These are phyloP conservation scores for Quercus phellos DNA, from an alignment of 331 rosid species.

Conservation along the genomic window DNA sequence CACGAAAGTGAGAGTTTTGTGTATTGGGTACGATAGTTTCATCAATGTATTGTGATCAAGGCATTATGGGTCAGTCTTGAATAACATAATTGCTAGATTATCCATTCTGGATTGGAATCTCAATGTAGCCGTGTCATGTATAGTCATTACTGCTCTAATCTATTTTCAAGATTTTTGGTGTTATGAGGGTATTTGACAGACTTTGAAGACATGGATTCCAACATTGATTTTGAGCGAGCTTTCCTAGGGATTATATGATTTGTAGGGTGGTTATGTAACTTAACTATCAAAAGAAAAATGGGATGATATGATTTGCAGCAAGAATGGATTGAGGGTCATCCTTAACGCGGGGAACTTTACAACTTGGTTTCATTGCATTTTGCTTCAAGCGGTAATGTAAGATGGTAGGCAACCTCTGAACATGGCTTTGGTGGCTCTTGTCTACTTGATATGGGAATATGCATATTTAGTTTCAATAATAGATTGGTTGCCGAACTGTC, in stretches of 20 bases:
- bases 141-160: background rate
- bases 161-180: constrained; percentile 5
- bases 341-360: constrained; percentile 12
- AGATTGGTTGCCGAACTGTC: constrained; percentile 5
- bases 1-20: no score
- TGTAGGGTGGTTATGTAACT: background rate
- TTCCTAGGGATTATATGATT: constrained; percentile 18
- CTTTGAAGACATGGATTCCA: constrained; percentile 5
- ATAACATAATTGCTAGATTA: background rate
- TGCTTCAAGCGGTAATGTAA: constrained; percentile 3
- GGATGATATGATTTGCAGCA: constrained; percentile 10
- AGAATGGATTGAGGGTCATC: constrained; percentile 9
- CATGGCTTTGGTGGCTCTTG: constrained; percentile 12
- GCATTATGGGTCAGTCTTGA: background rate
- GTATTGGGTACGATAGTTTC: background rate
- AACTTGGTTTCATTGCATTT: constrained; percentile 14
- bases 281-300: no score
- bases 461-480: background rate
- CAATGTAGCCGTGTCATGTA: background rate
- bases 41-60: background rate
- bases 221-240: constrained; percentile 14
- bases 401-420: constrained; percentile 15
- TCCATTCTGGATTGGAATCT: background rate
- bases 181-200: constrained; percentile 8
- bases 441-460: background rate